These are phyloP conservation scores for Aureobasidium sp. DNA, from an alignment of 2,329 filamentous ascomycete species.

Conservation along the genomic window DNA sequence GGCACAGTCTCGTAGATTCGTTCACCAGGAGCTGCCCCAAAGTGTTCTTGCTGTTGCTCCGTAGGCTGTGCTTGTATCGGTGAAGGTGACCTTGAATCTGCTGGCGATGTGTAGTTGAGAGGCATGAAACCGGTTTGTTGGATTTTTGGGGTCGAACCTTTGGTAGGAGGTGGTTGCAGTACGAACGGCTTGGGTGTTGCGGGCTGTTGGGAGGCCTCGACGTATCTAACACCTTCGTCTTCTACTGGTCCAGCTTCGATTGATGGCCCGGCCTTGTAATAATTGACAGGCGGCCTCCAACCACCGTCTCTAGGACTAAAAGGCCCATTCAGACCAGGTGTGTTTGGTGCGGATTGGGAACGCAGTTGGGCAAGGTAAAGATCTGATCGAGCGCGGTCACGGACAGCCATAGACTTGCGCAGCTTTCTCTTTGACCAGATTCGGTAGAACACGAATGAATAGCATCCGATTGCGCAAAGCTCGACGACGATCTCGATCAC, in stretches of 20 bases:
- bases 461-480: conserved; percentile 82
- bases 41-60: conserved; percentile 54
- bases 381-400: conserved; percentile 88
- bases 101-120: conserved; percentile 16
- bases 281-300: conserved; percentile 39
- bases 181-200: conserved; percentile 58
- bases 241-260: conserved; percentile 32
- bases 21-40: conserved; percentile 68
- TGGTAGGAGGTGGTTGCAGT: conserved; percentile 75
- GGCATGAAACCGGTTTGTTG: conserved; percentile 57
- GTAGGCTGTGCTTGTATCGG: conserved; percentile 23
- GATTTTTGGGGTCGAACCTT: conserved; percentile 66
- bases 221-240: conserved; percentile 53
- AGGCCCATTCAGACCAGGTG: conserved; percentile 66
- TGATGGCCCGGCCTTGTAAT: conserved; percentile 33
- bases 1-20: conserved; percentile 78
- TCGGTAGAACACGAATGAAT: conserved; percentile 92
- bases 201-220: conserved; percentile 46
- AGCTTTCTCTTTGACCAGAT: conserved; percentile 96
- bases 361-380: conserved; percentile 69
- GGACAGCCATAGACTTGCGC: conserved; percentile 91
- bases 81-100: conserved; percentile 14
- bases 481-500: conserved; percentile 95
- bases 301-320: conserved; percentile 55
- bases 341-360: conserved; percentile 86